A percentile compares a stretch with the other conserved stretches of the same genome.
Conservation (phyloP, 2,329 filamentous ascomycete species). For the Camillea tinctor region DNA sequence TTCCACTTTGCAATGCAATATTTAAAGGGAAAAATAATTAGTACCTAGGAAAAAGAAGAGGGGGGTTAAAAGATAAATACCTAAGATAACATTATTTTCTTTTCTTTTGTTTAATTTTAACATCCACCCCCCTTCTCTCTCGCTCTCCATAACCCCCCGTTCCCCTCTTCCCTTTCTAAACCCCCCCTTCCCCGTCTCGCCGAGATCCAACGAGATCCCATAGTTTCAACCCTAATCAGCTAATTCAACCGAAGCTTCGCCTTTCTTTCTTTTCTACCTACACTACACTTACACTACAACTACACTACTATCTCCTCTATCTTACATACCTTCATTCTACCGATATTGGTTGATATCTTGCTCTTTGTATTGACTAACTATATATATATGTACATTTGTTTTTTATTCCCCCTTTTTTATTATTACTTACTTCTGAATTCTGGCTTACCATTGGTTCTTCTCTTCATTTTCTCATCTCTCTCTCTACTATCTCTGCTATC, state of each 20-base stretch:
- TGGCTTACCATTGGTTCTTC: no score
- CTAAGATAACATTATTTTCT: not conserved
- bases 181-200: not conserved
- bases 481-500: no score
- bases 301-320: no score
- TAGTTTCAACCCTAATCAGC: not conserved
- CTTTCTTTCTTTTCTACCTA: not conserved
- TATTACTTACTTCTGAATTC: not conserved
- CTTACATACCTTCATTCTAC: no score
- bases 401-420: not conserved
- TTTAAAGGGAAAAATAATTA: not conserved
- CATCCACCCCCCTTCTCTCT: not conserved
- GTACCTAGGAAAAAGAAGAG: not conserved
- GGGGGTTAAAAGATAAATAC: not conserved
- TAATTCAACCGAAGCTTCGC: not conserved
- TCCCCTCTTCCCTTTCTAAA: not conserved
- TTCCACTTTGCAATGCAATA: not conserved
- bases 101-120: not conserved
- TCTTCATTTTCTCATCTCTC: not conserved
- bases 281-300: no score
- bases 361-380: no score
- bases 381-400: not conserved
- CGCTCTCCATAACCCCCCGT: not conserved
- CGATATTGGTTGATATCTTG: no score
- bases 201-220: not conserved